Percentiles rank a stretch among this genome's conserved stretches.
phyloP scores from a whole-genome alignment of 495 filamentous ascomycete species.

The Penicillium arizonense region DNA sequence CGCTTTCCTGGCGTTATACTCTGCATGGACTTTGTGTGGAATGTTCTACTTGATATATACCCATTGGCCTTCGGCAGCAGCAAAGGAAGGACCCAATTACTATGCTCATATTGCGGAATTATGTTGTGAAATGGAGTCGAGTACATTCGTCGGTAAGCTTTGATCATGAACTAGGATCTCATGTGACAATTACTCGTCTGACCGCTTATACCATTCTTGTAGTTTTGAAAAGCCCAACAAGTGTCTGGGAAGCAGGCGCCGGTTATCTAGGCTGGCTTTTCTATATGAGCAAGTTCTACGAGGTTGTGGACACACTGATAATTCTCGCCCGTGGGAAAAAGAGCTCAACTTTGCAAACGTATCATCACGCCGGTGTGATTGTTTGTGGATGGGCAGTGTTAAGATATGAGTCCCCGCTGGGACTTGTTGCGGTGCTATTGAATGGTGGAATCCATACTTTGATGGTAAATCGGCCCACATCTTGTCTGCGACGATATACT shows the following conservation, averaged over 20 bases:
- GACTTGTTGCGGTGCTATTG: constrained; percentile 69
- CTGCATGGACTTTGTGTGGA: constrained; percentile 12
- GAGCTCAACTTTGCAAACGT: constrained; percentile 78
- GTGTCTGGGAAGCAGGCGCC: constrained; percentile 4
- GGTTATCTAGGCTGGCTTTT: constrained; percentile 69
- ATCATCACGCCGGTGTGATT: constrained; percentile 88
- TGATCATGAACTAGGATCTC: not conserved
- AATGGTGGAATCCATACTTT: constrained; percentile 81
- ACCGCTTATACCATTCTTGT: not conserved
- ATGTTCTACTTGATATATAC: not conserved
- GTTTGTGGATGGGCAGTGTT: constrained; percentile 46
- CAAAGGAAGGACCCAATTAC: not conserved
- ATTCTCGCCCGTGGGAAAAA: constrained; percentile 82
- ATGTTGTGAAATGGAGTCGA: constrained; percentile 10
- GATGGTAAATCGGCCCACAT: constrained; percentile 55
- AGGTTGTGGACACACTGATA: constrained; percentile 81
- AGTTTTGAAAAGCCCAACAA: constrained; percentile 4
- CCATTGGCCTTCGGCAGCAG: not conserved
- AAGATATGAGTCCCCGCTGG: constrained; percentile 21
- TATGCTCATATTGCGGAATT: constrained; percentile 9
- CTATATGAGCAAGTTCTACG: constrained; percentile 92
- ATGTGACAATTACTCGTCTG: not conserved
- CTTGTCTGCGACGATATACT: too few species aligned
- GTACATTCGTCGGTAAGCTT: constrained; percentile 9
- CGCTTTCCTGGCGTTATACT: constrained; percentile 6